phyloP scores from a whole-genome alignment of 441 rosid species.

The Francoa sonchifolia region DNA sequence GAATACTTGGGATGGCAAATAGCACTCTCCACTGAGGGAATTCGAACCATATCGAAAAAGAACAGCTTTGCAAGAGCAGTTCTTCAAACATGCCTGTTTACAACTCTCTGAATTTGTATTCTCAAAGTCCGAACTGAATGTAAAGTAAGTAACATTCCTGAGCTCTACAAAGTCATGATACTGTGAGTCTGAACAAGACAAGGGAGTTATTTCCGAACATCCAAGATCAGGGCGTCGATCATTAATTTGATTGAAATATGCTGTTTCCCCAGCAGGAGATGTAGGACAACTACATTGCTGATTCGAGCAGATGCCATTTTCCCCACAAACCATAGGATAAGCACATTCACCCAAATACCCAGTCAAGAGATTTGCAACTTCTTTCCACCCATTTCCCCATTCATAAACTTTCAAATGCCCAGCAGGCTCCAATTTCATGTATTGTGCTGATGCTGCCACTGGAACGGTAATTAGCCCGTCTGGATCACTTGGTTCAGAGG shows the following conservation, averaged over 20 bases:
- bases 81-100: conserved; percentile 4
- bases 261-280: background rate
- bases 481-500: conserved; percentile 6
- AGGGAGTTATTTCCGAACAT: conserved; percentile 3
- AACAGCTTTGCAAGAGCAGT: conserved; percentile 16
- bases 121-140: background rate
- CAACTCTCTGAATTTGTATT: conserved; percentile 1
- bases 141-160: conserved; percentile 5
- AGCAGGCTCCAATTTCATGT: conserved; percentile 9
- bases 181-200: conserved; percentile 4
- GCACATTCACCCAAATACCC: background rate
- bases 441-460: background rate
- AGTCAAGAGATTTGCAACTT: conserved; percentile 8
- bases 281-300: conserved; percentile 12
- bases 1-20: conserved; percentile 11
- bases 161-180: conserved; percentile 8
- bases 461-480: background rate
- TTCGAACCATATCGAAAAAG: conserved; percentile 2
- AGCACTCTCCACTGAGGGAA: conserved; percentile 2
- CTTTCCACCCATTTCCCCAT: conserved; percentile 2
- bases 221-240: conserved; percentile 5
- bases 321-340: conserved; percentile 12
- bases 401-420: conserved; percentile 11
- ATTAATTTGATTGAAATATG: conserved; percentile 5
- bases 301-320: conserved; percentile 6